Percentiles rank a stretch among this genome's conserved stretches.
Conservation (phyloP, 371 early-diverging fungal species). For the Smittium culicis region DNA sequence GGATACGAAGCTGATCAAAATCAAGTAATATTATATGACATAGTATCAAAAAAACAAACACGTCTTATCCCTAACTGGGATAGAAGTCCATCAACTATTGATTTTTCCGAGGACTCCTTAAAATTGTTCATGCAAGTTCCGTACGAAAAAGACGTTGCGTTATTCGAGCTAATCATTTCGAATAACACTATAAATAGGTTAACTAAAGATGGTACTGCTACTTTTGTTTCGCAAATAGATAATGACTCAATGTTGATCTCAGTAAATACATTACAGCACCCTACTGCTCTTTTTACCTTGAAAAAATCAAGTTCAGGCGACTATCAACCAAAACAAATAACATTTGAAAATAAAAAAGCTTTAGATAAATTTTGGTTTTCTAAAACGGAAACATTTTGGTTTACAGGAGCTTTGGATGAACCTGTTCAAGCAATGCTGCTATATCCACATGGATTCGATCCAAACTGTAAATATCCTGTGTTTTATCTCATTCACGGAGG, state of each 20-base stretch:
- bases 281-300: not conserved
- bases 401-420: slow-evolving; percentile 45
- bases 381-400: slow-evolving; percentile 44
- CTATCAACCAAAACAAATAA: not conserved
- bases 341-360: slow-evolving; percentile 20
- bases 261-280: not conserved
- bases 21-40: slow-evolving; percentile 47
- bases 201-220: not conserved
- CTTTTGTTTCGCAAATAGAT: not conserved
- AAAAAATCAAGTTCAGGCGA: not conserved
- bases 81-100: slow-evolving; percentile 40
- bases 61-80: slow-evolving; percentile 48
- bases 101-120: slow-evolving; percentile 37
- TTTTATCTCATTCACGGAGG: slow-evolving; percentile 79
- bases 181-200: not conserved
- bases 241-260: not conserved
- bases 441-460: slow-evolving; percentile 48
- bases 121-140: slow-evolving; percentile 41
- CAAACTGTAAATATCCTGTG: slow-evolving; percentile 48
- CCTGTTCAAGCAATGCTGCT: slow-evolving; percentile 56
- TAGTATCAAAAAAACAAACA: slow-evolving; percentile 18
- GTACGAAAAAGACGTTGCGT: not conserved
- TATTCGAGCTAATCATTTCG: not conserved
- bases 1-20: slow-evolving; percentile 68
- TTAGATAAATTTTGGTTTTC: slow-evolving; percentile 26